phyloP scores from a whole-genome alignment of 306 rosid species.

The Malus sylvestris region DNA sequence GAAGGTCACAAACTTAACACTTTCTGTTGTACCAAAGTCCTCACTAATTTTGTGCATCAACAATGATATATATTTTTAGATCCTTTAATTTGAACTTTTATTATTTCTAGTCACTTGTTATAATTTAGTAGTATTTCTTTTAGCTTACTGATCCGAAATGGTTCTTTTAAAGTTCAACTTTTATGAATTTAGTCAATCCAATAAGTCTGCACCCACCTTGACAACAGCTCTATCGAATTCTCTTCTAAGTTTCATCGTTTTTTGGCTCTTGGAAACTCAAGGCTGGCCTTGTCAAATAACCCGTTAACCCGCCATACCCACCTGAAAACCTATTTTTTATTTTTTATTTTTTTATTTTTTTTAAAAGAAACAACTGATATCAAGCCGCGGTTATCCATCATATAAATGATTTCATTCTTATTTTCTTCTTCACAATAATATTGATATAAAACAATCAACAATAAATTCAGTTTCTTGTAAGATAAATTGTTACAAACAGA shows the following conservation, averaged over 20 bases:
- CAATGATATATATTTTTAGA: too few species aligned
- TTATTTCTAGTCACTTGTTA: too few species aligned
- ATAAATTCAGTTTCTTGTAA: not conserved
- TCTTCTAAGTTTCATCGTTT: not conserved
- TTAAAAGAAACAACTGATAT: fast-evolving
- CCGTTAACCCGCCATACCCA: too few species aligned
- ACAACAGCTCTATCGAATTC: not conserved
- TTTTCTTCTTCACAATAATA: not conserved
- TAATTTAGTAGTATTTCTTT: too few species aligned
- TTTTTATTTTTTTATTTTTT: fast-evolving
- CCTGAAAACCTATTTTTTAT: too few species aligned
- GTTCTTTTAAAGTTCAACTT: too few species aligned
- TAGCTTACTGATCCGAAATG: too few species aligned
- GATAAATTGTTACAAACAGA: slow-evolving; percentile 5
- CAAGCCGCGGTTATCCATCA: fast-evolving
- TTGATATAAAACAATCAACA: not conserved
- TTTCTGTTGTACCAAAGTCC: too few species aligned
- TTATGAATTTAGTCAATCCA: too few species aligned
- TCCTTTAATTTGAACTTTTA: too few species aligned
- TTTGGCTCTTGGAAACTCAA: not conserved
- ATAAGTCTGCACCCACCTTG: not conserved
- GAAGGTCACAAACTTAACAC: too few species aligned
- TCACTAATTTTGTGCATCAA: too few species aligned
- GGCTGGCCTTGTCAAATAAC: not conserved
- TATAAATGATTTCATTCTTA: not conserved